A percentile compares a stretch with the other conserved stretches of the same genome.
phyloP scores from a whole-genome alignment of 2,329 filamentous ascomycete species.

The Didymella arachidicola region DNA sequence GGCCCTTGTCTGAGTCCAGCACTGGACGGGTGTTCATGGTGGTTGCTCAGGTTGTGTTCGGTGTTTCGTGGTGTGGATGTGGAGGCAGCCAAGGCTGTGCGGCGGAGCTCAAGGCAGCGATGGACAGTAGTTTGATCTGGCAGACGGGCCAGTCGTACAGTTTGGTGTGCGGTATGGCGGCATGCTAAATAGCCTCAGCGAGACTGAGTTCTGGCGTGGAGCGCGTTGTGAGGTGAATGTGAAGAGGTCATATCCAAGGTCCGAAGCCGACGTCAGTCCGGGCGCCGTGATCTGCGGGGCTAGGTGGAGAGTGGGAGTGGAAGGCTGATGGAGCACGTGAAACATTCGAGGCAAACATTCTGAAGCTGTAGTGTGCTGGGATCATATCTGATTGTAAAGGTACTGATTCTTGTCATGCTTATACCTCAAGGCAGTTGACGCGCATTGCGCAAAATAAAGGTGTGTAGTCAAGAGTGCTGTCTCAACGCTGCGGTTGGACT shows the following conservation, averaged over 20 bases:
- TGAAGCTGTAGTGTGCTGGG: background rate
- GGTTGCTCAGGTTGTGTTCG: background rate
- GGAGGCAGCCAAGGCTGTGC: conserved; percentile 15
- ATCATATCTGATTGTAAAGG: too few relatives aligned
- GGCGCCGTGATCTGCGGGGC: conserved; percentile 22
- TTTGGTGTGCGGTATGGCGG: conserved; percentile 18
- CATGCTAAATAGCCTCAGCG: conserved; percentile 32
- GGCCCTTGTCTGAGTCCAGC: conserved; percentile 78
- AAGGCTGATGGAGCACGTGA: conserved; percentile 10
- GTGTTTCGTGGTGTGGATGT: conserved; percentile 21
- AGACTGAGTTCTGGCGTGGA: conserved; percentile 26
- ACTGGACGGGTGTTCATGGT: conserved; percentile 88
- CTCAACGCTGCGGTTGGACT: background rate
- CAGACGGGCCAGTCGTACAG: conserved; percentile 24
- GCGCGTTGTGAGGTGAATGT: conserved; percentile 5
- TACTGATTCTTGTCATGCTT: too few relatives aligned
- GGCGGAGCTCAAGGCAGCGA: background rate
- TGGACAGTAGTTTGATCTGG: conserved; percentile 20
- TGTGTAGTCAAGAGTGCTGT: background rate
- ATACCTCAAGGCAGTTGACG: background rate
- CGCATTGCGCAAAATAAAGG: background rate
- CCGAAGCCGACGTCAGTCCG: conserved; percentile 23
- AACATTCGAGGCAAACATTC: background rate
- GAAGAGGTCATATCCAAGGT: conserved; percentile 9
- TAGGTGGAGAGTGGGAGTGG: conserved; percentile 7